Conservation (phyloP, 176 grass and related monocot genomes). For the Carex parvula region DNA sequence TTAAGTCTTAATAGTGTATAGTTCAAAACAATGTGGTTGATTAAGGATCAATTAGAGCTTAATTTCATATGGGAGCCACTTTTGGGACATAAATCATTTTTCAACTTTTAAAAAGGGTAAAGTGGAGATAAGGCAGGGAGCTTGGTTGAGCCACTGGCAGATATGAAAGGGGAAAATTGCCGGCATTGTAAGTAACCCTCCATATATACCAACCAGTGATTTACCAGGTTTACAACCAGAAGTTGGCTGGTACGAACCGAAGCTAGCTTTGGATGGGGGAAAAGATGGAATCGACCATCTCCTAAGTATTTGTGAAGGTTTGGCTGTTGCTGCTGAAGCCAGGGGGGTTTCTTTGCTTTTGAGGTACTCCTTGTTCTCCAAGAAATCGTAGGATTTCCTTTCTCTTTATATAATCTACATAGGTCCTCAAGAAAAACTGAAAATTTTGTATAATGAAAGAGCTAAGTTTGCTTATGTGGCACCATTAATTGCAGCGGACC, state of each 20-base stretch:
- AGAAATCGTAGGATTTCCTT: not conserved
- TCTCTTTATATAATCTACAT: not conserved
- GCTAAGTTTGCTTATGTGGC: not conserved
- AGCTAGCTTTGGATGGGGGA: conserved; percentile 75
- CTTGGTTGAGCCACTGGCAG: conserved; percentile 72
- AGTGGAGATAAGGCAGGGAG: conserved; percentile 74
- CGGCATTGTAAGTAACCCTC: conserved; percentile 88
- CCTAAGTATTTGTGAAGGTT: conserved; percentile 77
- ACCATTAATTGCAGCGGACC: not conserved
- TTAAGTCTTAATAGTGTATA: not conserved
- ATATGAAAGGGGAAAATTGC: conserved; percentile 68
- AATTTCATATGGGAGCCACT: not conserved
- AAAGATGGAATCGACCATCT: conserved; percentile 71
- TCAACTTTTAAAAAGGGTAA: conserved; percentile 47
- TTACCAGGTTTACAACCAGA: conserved; percentile 82
- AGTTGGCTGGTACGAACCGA: conserved; percentile 87
- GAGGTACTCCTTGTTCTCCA: conserved; percentile 43
- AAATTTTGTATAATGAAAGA: not conserved
- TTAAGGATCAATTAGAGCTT: not conserved
- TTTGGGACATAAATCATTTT: not conserved
- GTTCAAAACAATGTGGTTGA: not conserved
- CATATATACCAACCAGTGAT: conserved; percentile 73
- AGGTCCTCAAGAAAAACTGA: not conserved
- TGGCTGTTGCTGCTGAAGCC: conserved; percentile 46
- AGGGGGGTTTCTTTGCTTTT: conserved; percentile 93